These are phyloP conservation scores for Ceratopteris richardii DNA, from an alignment of 75 land plant genomes.

Conservation along the genomic window DNA sequence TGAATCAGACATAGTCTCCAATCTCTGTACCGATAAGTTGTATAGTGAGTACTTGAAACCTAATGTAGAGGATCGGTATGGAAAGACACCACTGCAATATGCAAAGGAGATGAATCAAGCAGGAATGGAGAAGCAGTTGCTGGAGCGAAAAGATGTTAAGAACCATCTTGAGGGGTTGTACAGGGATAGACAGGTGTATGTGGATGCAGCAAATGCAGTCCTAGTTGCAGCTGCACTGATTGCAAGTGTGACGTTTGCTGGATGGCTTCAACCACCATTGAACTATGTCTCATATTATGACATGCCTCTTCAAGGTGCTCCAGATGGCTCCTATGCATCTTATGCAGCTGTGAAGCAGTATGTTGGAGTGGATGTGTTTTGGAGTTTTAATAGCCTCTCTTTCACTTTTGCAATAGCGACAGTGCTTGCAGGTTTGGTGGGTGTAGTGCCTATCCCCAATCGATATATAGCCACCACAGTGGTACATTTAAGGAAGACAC, in stretches of 20 bases:
- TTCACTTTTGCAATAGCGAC: conserved; percentile 23
- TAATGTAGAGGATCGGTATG: neutral
- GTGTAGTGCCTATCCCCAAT: conserved; percentile 19
- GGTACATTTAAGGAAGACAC: neutral
- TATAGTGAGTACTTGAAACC: neutral
- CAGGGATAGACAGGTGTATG: conserved; percentile 18
- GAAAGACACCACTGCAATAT: conserved; percentile 1
- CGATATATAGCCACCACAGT: conserved; percentile 15
- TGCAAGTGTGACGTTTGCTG: conserved; percentile 13
- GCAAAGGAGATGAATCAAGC: neutral
- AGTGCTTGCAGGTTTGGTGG: conserved; percentile 9
- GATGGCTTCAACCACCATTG: conserved; percentile 13
- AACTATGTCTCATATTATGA: conserved; percentile 5
- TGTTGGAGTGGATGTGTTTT: conserved; percentile 8
- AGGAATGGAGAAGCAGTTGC: neutral
- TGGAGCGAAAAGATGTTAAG: neutral
- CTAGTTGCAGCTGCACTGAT: conserved; percentile 22
- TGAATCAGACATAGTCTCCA: neutral
- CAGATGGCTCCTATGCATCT: conserved; percentile 1
- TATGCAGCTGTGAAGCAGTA: neutral
- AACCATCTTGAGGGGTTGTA: neutral
- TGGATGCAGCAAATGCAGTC: conserved; percentile 16
- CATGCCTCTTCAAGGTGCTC: neutral
- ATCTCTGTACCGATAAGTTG: neutral
- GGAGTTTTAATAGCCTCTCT: conserved; percentile 23